phyloP scores from a whole-genome alignment of 257 asterid genomes.

The Nicotiana knightiana region DNA sequence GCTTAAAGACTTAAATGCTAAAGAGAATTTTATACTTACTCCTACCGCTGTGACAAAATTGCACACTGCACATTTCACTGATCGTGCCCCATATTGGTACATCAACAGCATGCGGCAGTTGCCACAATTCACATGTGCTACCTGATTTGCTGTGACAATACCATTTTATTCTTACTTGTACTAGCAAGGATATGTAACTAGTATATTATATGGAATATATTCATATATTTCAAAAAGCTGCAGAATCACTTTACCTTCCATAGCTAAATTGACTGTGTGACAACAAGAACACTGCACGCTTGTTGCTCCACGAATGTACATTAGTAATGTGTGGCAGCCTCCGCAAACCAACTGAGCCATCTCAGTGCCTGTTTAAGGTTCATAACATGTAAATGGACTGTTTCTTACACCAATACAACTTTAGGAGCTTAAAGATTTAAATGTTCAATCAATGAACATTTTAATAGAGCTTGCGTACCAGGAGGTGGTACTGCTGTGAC shows the following conservation, averaged over 20 bases:
- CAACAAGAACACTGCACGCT: slow-evolving; percentile 60
- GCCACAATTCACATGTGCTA: slow-evolving; percentile 57
- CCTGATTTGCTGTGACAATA: slow-evolving; percentile 42
- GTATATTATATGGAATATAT: not conserved
- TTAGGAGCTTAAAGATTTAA: not conserved
- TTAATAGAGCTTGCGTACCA: slow-evolving; percentile 19
- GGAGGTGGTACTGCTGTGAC: slow-evolving; percentile 54
- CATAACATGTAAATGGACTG: not conserved
- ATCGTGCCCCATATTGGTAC: slow-evolving; percentile 50
- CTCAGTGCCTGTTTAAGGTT: slow-evolving; percentile 34
- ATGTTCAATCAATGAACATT: not conserved
- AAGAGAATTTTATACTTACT: slow-evolving; percentile 24
- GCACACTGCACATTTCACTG: slow-evolving; percentile 56
- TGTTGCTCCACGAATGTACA: slow-evolving; percentile 54
- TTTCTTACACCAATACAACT: not conserved
- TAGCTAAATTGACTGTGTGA: slow-evolving; percentile 47
- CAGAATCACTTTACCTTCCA: slow-evolving; percentile 33
- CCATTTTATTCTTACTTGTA: not conserved
- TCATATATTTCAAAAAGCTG: not conserved
- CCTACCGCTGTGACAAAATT: slow-evolving; percentile 45
- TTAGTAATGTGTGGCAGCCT: slow-evolving; percentile 52
- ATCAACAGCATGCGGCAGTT: slow-evolving; percentile 46
- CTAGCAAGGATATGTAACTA: not conserved
- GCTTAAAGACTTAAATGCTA: not conserved
- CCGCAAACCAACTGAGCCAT: slow-evolving; percentile 61